Evolutionary conservation across 768 basidiomycete species (phyloP), one percentile per base, ranked within the genome.

Genomic region (Kockovaella imperatae): DNA sequence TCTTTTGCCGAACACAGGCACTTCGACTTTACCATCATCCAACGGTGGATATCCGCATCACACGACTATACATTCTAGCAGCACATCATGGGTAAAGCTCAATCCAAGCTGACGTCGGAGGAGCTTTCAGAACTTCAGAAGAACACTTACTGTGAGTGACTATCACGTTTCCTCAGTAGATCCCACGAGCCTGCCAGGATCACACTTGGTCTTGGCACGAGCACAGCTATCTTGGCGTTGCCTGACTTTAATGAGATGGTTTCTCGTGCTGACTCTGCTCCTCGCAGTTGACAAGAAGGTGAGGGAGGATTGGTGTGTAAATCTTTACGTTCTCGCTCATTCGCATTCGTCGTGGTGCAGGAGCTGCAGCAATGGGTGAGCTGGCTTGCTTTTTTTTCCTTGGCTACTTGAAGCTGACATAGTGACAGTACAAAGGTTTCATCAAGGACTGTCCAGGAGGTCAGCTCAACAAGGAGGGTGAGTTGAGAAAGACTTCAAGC

Each of bases 371-470:
- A 68, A 60, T 70, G 69, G 64, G 64, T 66, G 24, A 35, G 59
- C 49, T 23, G 29, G 26, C 15, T n/a, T 47, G 20, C 15, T n/a
- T 0, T 23, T 17, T n/a, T 3, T 18, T 31, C 14, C 18, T 49
- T 47, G 50, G 43, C 47, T 13, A 44, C 32, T 15, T 36, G 28
- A 52, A 14, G 57, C 52, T 53, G 54, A 51, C 46, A 42, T 43
- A 29, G 45, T 15, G 20, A 28, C 72, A 93, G 91, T 93, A 97
- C 79, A 97, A 97, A 74, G 95, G 95, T 38, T 99, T 97, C 76
- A 81, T 93, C 68, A 95, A 90, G 74, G 95, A 99, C 74, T 99
- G 95, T 70, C 95, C 95, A 1, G 86, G 88, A 3, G 95, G 95
- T 34, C 86, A 90, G 57, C 81, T 99, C 64, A 86, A 96, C 79